Percentiles rank a stretch among this genome's conserved stretches.
These are phyloP conservation scores for Fusarium coffeatum DNA, from an alignment of 2,329 filamentous ascomycete genomes.

Conservation along the genomic window DNA sequence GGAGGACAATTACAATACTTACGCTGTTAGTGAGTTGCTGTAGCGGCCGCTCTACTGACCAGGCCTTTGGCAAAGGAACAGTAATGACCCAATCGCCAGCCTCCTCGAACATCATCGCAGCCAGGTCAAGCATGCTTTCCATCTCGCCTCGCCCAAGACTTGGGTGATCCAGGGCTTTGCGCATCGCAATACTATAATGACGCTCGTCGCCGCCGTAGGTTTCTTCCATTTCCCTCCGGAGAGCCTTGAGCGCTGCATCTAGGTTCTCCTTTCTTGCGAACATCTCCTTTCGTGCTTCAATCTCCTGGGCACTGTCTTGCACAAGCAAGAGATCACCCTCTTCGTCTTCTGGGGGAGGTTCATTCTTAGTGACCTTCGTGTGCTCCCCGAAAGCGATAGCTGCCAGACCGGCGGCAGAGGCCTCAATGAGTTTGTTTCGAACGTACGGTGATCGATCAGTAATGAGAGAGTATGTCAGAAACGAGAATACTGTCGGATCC, in stretches of 20 bases:
- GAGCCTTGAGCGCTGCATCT: constrained; percentile 62
- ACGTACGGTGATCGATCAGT: constrained; percentile 74
- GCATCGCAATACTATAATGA: constrained; percentile 57
- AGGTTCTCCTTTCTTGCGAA: constrained; percentile 74
- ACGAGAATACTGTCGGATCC: constrained; percentile 65
- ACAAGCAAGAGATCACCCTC: constrained; percentile 55
- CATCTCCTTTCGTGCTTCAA: constrained; percentile 70
- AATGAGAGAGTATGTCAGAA: constrained; percentile 68
- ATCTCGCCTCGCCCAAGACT: constrained; percentile 56
- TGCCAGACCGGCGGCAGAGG: constrained; percentile 69
- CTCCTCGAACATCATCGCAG: constrained; percentile 61
- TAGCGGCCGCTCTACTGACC: constrained; percentile 53
- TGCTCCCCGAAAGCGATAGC: constrained; percentile 73
- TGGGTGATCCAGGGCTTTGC: constrained; percentile 56
- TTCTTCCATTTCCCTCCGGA: constrained; percentile 59
- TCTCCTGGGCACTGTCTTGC: constrained; percentile 59
- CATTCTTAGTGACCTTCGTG: constrained; percentile 57
- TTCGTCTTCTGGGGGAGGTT: constrained; percentile 52
- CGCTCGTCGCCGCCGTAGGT: constrained; percentile 54
- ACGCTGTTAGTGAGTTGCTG: constrained; percentile 50
- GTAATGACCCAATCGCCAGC: constrained; percentile 57
- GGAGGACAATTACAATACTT: constrained; percentile 29
- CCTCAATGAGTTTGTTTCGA: constrained; percentile 68
- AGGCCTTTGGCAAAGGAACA: constrained; percentile 55
- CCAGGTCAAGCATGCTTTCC: constrained; percentile 57